phyloP scores from a whole-genome alignment of 2,329 filamentous ascomycete species.

The Cordyceps farinosa region DNA sequence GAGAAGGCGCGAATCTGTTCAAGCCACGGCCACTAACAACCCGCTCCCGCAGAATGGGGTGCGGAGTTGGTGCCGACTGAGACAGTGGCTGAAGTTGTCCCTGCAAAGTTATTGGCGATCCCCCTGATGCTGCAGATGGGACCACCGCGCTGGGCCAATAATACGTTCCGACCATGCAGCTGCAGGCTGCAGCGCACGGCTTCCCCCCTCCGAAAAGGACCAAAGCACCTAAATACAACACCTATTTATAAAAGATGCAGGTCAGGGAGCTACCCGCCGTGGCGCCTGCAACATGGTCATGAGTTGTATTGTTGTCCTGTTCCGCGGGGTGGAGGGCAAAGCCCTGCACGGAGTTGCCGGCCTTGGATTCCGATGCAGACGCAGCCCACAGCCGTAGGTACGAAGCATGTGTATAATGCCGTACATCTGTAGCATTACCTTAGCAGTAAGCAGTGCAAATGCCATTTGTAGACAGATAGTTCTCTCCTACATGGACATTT shows the following conservation, averaged over 20 bases:
- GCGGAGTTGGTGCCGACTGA: not conserved
- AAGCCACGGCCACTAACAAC: not conserved
- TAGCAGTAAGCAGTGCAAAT: not conserved
- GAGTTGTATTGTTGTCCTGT: not conserved
- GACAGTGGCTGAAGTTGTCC: too few relatives aligned
- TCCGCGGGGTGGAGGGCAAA: slow-evolving; percentile 2
- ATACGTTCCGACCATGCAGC: not conserved
- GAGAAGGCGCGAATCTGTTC: not conserved
- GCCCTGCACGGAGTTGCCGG: not conserved
- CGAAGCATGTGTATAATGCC: too few relatives aligned
- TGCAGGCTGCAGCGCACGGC: not conserved
- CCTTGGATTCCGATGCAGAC: not conserved
- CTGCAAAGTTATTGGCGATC: not conserved
- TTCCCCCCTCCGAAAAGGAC: not conserved
- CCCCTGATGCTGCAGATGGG: not conserved
- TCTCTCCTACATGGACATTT: not conserved
- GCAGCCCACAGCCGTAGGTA: not conserved
- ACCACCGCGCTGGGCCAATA: not conserved
- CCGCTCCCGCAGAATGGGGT: not conserved
- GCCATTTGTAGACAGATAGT: not conserved
- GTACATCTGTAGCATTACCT: not conserved
- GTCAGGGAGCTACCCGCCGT: too few relatives aligned
- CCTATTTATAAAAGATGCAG: too few relatives aligned
- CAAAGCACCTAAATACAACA: too few relatives aligned
- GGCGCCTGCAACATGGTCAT: too few relatives aligned